Percentiles rank a stretch among this genome's conserved stretches.
Conservation (phyloP, 345 rosid genomes). For the Murraya paniculata region DNA sequence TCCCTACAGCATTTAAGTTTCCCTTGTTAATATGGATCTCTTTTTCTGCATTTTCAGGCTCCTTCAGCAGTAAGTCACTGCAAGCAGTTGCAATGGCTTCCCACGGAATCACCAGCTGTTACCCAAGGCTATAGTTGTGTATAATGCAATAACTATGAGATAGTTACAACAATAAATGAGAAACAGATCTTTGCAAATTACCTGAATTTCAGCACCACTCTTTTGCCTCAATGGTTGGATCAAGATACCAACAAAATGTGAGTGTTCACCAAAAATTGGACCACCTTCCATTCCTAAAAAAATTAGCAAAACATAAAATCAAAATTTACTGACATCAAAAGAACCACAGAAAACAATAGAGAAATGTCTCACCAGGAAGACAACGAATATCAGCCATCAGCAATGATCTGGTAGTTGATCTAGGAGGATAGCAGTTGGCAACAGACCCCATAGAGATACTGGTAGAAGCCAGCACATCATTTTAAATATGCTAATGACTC, state of each 20-base stretch:
- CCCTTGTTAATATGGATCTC: slow-evolving; percentile 35
- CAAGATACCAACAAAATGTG: slow-evolving; percentile 65
- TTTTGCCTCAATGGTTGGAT: slow-evolving; percentile 78
- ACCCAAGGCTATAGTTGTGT: slow-evolving; percentile 81
- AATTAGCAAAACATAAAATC: slow-evolving; percentile 16
- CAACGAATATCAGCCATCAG: slow-evolving; percentile 93
- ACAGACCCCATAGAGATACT: slow-evolving; percentile 81
- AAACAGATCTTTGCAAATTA: slow-evolving; percentile 32
- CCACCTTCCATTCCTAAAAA: slow-evolving; percentile 88
- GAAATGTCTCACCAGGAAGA: slow-evolving; percentile 74
- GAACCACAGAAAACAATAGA: slow-evolving; percentile 18
- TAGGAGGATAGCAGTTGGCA: slow-evolving; percentile 71
- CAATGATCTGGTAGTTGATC: slow-evolving; percentile 51
- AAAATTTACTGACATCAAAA: slow-evolving; percentile 18
- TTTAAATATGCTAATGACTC: background rate
- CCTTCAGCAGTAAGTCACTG: slow-evolving; percentile 68
- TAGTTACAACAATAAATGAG: slow-evolving; percentile 28
- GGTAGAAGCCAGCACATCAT: slow-evolving; percentile 26
- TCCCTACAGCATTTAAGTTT: slow-evolving; percentile 49
- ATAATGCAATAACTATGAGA: slow-evolving; percentile 49
- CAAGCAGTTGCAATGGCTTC: slow-evolving; percentile 91
- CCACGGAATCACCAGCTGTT: slow-evolving; percentile 99
- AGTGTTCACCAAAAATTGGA: slow-evolving; percentile 67
- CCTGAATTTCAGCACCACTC: slow-evolving; percentile 94
- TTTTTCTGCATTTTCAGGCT: slow-evolving; percentile 52